Conservation (phyloP, 495 filamentous ascomycete genomes). For the Clohesyomyces aquaticus region DNA sequence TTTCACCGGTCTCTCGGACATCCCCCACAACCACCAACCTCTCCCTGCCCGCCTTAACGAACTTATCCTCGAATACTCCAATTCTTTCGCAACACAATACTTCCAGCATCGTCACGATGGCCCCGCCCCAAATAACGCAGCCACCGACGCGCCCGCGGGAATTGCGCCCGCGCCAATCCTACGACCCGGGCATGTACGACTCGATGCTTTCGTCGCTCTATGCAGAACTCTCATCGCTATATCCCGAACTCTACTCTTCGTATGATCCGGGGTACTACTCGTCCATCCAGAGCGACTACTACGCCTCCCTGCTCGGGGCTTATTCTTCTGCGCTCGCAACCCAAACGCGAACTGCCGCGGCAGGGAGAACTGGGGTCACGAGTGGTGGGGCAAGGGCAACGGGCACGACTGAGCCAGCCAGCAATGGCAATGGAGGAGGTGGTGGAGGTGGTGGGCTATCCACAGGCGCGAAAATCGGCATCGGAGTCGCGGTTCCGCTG, state of each 20-base stretch:
- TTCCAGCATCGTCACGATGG: conserved; percentile 16
- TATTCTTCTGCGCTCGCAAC: neutral
- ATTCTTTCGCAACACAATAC: too few species aligned
- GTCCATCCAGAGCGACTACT: too few species aligned
- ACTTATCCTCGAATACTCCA: too few species aligned
- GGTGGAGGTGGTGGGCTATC: conserved; percentile 20
- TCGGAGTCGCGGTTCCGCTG: conserved; percentile 29
- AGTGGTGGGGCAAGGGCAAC: neutral
- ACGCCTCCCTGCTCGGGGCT: neutral
- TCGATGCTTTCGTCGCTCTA: conserved; percentile 3
- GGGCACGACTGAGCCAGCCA: neutral
- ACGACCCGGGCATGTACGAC: neutral
- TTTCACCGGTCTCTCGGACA: neutral
- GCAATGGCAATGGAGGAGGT: conserved; percentile 1
- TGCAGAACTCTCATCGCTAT: conserved; percentile 8
- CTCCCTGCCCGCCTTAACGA: neutral
- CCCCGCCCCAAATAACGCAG: conserved; percentile 22
- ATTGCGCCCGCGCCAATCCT: conserved; percentile 15
- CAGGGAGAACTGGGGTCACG: neutral
- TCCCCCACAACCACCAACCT: neutral
- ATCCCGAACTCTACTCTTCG: conserved; percentile 24
- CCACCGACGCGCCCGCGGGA: conserved; percentile 2
- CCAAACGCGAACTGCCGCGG: neutral
- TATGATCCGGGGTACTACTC: too few species aligned
- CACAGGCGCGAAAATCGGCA: conserved; percentile 30